phyloP scores from a whole-genome alignment of 2,329 filamentous ascomycete species.

The Colletotrichum filicis region DNA sequence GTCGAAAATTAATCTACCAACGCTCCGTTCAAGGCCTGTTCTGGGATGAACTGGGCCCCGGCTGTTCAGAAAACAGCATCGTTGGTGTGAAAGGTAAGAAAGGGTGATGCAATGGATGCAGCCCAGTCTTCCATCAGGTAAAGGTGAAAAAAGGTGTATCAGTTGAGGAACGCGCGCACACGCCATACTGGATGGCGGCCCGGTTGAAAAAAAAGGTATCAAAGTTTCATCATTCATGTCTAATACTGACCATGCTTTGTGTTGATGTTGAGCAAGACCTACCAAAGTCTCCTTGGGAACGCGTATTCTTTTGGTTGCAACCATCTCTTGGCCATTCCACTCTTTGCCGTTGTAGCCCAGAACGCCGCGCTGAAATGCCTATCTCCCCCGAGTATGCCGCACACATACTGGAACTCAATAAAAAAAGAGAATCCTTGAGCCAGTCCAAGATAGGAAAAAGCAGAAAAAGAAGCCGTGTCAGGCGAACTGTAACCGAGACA shows the following conservation, averaged over 20 bases:
- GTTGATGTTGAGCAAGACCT: conserved; percentile 15
- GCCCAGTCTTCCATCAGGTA: background rate
- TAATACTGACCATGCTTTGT: conserved; percentile 32
- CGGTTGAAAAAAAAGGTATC: conserved; percentile 30
- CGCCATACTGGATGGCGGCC: conserved; percentile 26
- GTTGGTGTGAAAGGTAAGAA: conserved; percentile 49
- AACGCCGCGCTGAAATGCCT: conserved; percentile 48
- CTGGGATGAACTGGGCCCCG: conserved; percentile 76
- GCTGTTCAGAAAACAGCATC: conserved; percentile 81
- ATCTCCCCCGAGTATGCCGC: conserved; percentile 28
- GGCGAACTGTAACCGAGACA: conserved; percentile 31
- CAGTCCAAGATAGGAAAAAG: conserved; percentile 11
- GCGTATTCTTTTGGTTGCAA: conserved; percentile 36
- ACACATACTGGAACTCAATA: conserved; percentile 21
- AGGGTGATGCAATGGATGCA: background rate
- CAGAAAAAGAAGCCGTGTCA: conserved; percentile 20
- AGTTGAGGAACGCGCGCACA: conserved; percentile 17
- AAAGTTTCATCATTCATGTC: conserved; percentile 36
- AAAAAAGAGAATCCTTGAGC: conserved; percentile 11
- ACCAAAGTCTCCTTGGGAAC: conserved; percentile 19
- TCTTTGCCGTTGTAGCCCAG: conserved; percentile 20
- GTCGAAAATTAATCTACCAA: conserved; percentile 70
- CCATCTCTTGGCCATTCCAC: conserved; percentile 32
- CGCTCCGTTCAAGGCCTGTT: conserved; percentile 84
- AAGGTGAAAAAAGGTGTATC: conserved; percentile 13